Base-by-base conservation (phyloP, 2,329 filamentous ascomycete genomes). In the Ophiosphaerella narmari region DNA sequence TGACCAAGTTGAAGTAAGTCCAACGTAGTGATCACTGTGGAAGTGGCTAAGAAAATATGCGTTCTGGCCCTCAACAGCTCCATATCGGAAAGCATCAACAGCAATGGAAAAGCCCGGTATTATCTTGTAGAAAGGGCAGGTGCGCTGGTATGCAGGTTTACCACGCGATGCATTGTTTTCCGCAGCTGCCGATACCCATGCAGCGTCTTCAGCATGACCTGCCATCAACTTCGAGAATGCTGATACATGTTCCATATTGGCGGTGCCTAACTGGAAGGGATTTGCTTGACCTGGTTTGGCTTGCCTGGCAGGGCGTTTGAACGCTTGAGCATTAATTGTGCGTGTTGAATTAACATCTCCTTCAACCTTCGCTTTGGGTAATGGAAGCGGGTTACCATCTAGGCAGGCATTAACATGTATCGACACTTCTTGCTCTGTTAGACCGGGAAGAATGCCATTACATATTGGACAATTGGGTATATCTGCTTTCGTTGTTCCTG, bases 11-110 rank as follows among this genome's bases (percentile, higher is more conserved):
- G 89, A 86, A 9, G 90, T 94, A 9, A 99, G 77, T 2, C 94
- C 94, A 31, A 97, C 86, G 64, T 99, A 99, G 70, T 99, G 94
- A 69, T 99, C 94, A 65, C 91, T 97, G 73, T 99, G 94, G 61
- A 97, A 99, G 69, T 99, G 94, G 63, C 92, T 97, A 9, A 99
- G 81, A 61, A 99, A 99, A 70, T 99, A 99, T 1, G 93, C 94
- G 46, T 89, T 88, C 71, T 92, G 96, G 0, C 91, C 92, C 67
- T 95, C 83, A 0, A 99, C 90, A 4, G 92, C 91, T 2, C 94
- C 94, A 66, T 97, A 99, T 16, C 93, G 86, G 67, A 99, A 96
- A 0, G 94, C 94, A 73, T 99, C 94, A 0, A 99, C 94, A 50
- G 91, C 95, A 45, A 97, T 95, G 57, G 83, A 90, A 65, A 97